These are phyloP conservation scores for Pelargonium citronellum DNA, from an alignment of 441 rosid species.

Conservation along the genomic window DNA sequence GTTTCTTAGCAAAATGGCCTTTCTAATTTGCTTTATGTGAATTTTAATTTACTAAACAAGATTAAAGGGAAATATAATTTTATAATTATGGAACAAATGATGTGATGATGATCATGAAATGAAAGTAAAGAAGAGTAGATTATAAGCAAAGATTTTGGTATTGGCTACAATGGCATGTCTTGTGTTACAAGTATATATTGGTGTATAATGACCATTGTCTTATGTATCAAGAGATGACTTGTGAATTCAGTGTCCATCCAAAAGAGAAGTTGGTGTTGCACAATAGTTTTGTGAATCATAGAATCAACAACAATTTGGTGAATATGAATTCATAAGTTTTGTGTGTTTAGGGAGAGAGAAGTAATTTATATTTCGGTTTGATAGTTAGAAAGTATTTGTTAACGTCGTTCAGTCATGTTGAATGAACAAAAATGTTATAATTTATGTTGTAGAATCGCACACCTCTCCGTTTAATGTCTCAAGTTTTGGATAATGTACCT, in stretches of 20 bases:
- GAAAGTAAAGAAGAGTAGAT: neutral
- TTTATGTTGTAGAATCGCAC: no score
- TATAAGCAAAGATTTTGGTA: slow-evolving; percentile 1
- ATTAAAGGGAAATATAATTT: no score
- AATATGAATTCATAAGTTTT: neutral
- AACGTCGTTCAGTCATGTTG: no score
- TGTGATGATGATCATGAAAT: no score
- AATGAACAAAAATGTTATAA: no score
- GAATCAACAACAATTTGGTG: neutral
- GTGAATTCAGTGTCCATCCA: neutral
- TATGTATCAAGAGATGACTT: neutral
- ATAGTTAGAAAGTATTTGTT: no score
- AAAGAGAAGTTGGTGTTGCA: neutral
- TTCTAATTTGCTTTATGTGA: no score
- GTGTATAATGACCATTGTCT: neutral
- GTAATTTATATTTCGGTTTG: neutral
- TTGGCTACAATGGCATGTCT: neutral
- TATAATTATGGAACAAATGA: no score
- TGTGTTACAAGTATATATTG: neutral
- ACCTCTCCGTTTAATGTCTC: no score
- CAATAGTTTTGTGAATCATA: neutral
- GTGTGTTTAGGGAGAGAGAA: neutral
- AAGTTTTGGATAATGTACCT: no score
- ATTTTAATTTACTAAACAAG: no score
- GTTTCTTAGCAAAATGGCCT: no score